Percentiles rank a stretch among this genome's conserved stretches.
These are phyloP conservation scores for Cyberlindnera petersonii DNA, from an alignment of 805 yeast species.

Conservation along the genomic window DNA sequence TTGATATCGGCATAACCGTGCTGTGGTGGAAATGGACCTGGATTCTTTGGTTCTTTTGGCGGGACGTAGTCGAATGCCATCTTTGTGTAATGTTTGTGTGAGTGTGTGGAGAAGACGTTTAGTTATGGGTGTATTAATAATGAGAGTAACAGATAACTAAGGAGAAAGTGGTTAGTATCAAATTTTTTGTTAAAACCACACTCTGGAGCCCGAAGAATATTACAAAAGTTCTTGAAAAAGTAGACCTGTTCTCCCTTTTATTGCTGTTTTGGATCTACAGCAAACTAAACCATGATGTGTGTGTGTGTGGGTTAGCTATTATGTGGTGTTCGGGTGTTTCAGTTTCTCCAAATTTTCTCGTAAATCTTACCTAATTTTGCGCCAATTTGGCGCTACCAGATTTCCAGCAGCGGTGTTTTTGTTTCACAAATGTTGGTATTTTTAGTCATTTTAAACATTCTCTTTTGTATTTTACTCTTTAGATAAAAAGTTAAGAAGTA, in stretches of 20 bases:
- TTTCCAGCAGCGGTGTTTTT: not conserved
- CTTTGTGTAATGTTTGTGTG: not conserved
- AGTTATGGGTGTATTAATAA: too few species aligned
- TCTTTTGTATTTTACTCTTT: too few species aligned
- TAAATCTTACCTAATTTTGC: not conserved
- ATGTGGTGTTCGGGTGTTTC: not conserved
- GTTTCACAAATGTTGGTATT: not conserved
- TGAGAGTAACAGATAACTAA: too few species aligned
- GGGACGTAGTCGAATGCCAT: conserved; percentile 20
- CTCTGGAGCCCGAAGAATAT: too few species aligned
- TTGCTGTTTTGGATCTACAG: too few species aligned
- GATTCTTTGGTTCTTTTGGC: conserved; percentile 22
- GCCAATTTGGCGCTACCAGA: conserved; percentile 2
- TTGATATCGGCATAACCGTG: conserved; percentile 22
- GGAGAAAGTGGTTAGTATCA: too few species aligned
- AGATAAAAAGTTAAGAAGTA: not conserved
- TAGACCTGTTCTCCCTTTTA: too few species aligned
- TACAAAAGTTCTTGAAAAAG: too few species aligned
- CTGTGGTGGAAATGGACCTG: conserved; percentile 24
- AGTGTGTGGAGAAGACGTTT: too few species aligned
- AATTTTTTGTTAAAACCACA: too few species aligned
- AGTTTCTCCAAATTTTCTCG: not conserved
- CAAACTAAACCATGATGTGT: not conserved
- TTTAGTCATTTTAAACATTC: not conserved
- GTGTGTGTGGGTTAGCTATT: not conserved